Conservation (phyloP, 305 asterid species). For the Rubia peregrina region DNA sequence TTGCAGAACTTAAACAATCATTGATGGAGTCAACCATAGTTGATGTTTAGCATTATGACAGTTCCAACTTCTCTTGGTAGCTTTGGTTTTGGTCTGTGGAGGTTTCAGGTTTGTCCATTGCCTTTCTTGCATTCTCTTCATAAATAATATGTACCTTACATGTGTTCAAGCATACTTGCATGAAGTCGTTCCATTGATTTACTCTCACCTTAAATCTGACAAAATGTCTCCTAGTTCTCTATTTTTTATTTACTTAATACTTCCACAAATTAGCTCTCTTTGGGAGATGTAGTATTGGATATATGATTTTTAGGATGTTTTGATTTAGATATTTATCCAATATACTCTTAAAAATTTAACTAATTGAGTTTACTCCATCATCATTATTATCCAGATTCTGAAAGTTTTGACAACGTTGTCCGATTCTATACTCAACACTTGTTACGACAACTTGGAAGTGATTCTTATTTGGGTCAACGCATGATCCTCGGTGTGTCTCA, state of each 20-base stretch:
- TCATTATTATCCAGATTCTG: slow-evolving; percentile 36
- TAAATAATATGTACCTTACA: no score
- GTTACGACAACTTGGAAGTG: slow-evolving; percentile 81
- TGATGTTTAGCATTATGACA: no score
- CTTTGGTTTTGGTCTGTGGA: no score
- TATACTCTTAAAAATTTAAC: neutral
- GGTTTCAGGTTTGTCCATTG: no score
- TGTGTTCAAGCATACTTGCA: neutral
- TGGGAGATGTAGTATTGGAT: neutral
- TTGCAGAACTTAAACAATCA: no score
- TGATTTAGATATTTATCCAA: neutral
- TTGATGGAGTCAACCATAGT: no score
- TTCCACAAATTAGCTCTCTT: no score
- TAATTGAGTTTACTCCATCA: slow-evolving; percentile 3
- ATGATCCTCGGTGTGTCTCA: slow-evolving; percentile 70
- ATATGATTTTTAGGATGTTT: neutral
- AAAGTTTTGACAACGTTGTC: slow-evolving; percentile 29
- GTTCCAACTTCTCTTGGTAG: no score
- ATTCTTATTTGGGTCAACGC: slow-evolving; percentile 72
- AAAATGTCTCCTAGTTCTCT: neutral
- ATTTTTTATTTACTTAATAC: neutral
- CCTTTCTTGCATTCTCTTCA: no score
- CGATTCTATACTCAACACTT: slow-evolving; percentile 70
- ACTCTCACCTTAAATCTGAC: no score
- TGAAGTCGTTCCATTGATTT: neutral